Percentiles rank a stretch among this genome's conserved stretches.
Conservation (phyloP, 129 eudicot species). For the Flaveria bidentis region DNA sequence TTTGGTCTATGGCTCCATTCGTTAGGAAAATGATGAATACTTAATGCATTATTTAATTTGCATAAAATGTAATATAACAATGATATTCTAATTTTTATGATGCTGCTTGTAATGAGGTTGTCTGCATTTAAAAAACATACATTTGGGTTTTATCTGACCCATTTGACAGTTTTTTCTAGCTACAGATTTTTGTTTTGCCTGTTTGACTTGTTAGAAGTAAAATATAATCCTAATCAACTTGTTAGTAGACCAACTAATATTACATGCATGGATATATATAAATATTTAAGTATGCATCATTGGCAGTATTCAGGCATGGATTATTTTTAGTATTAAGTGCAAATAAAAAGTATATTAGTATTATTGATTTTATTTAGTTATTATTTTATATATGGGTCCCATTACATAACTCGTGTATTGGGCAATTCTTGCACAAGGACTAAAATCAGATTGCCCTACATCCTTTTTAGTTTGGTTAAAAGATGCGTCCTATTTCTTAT, state of each 20-base stretch:
- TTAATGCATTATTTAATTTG: not conserved
- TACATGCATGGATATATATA: not conserved
- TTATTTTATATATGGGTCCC: not conserved
- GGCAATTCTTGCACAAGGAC: too few species aligned
- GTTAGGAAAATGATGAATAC: not conserved
- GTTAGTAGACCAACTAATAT: not conserved
- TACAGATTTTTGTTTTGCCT: not conserved
- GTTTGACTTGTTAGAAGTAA: not conserved
- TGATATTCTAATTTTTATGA: not conserved
- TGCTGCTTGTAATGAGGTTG: not conserved
- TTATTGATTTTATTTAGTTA: not conserved
- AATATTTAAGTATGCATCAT: not conserved
- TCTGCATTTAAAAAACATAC: constrained; percentile 1
- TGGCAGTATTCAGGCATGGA: not conserved
- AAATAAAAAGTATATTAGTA: not conserved
- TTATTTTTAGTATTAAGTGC: not conserved
- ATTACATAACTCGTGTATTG: not conserved
- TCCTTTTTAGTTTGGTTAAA: constrained; percentile 3
- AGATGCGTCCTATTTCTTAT: not conserved
- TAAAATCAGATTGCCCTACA: not conserved
- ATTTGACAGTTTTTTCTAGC: not conserved
- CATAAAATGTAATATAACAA: not conserved
- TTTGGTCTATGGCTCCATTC: too few species aligned
- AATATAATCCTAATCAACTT: not conserved
- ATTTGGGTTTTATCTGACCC: not conserved